A percentile compares a stretch with the other conserved stretches of the same genome.
Evolutionary conservation across 1,139 yeast genomes (phyloP).

Genomic region (Geotrichum bryndzae): DNA sequence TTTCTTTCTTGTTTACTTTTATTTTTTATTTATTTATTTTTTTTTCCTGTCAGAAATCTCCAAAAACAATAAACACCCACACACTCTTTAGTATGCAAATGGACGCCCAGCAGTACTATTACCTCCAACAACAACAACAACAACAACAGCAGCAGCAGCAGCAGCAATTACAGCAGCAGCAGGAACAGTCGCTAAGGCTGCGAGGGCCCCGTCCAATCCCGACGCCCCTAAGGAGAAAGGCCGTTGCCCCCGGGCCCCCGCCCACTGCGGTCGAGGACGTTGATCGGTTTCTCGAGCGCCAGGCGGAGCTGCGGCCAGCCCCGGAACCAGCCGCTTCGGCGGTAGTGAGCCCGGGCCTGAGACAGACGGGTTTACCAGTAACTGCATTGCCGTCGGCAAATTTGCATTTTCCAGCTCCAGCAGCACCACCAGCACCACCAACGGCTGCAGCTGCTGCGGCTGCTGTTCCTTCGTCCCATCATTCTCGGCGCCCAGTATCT

Average conservation of each 20-base stretch:
- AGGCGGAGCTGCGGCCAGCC: neutral
- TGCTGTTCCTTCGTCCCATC: neutral
- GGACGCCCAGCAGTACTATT: neutral
- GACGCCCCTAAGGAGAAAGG: neutral
- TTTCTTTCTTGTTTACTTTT: too few species aligned
- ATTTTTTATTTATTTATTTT: too few species aligned
- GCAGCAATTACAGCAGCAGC: neutral
- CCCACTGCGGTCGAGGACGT: neutral
- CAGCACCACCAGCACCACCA: neutral
- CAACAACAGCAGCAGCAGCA: neutral
- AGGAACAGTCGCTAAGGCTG: neutral
- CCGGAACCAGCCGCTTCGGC: neutral
- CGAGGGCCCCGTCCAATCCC: neutral
- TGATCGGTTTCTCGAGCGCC: neutral
- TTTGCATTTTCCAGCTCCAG: neutral
- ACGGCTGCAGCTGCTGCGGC: neutral
- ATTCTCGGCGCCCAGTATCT: constrained; percentile 1
- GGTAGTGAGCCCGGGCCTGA: neutral
- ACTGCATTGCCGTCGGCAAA: neutral
- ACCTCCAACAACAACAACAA: neutral
- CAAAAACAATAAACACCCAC: too few species aligned
- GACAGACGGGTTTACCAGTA: neutral
- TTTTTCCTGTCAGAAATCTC: too few species aligned
- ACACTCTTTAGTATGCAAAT: neutral
- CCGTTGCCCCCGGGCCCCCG: neutral